Percentiles rank a stretch among this genome's conserved stretches.
Evolutionary conservation across 345 rosid genomes (phyloP).

Genomic region (Eucalyptus melliodora): DNA sequence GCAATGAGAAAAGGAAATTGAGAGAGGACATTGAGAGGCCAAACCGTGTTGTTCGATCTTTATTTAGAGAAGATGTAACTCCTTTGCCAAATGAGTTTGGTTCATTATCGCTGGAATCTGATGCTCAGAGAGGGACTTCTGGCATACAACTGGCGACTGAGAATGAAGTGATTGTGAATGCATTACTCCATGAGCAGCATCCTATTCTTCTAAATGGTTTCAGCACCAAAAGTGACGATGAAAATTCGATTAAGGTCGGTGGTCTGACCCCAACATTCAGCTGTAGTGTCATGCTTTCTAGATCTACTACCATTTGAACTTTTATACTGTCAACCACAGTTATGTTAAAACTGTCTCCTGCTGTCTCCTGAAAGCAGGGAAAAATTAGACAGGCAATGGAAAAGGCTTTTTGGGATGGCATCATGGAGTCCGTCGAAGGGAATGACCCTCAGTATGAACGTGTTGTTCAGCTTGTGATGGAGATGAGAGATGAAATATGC

Average conservation of each 20-base stretch:
- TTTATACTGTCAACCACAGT: background rate
- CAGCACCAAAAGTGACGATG: conserved; percentile 15
- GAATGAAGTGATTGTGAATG: conserved; percentile 83
- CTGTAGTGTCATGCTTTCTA: background rate
- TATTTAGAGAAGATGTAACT: conserved; percentile 46
- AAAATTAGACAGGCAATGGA: conserved; percentile 72
- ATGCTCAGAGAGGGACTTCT: conserved; percentile 12
- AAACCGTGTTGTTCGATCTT: conserved; percentile 49
- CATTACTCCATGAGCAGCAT: conserved; percentile 45
- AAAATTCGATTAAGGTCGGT: conserved; percentile 51
- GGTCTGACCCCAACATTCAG: background rate
- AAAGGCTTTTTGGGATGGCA: conserved; percentile 82
- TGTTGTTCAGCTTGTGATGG: conserved; percentile 63
- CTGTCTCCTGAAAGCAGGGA: conserved; percentile 20
- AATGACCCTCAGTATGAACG: conserved; percentile 54
- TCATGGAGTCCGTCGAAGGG: conserved; percentile 54
- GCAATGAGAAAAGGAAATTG: conserved; percentile 8
- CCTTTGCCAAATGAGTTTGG: conserved; percentile 14
- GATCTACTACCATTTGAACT: background rate
- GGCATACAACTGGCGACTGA: conserved; percentile 15
- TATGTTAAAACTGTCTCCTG: background rate
- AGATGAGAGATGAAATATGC: conserved; percentile 80
- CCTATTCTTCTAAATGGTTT: conserved; percentile 27
- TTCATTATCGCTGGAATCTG: conserved; percentile 11
- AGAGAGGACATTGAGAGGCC: conserved; percentile 22